These are phyloP conservation scores for Suillus paluster DNA, from an alignment of 768 basidiomycete species.

Conservation along the genomic window DNA sequence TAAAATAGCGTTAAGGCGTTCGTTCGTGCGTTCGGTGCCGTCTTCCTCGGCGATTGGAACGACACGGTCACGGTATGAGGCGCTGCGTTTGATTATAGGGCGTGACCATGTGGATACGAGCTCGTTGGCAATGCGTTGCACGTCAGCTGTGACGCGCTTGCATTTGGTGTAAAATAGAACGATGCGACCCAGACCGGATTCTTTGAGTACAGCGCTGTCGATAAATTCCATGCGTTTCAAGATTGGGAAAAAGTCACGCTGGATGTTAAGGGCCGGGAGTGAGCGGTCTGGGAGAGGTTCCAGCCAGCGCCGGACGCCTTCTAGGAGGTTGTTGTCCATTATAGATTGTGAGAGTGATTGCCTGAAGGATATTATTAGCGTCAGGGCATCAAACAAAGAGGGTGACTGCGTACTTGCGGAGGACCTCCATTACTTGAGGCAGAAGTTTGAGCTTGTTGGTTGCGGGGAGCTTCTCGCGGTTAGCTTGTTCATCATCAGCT, in stretches of 20 bases:
- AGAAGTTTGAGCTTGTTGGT: conserved; percentile 82
- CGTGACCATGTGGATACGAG: conserved; percentile 88
- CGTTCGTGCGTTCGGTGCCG: conserved; percentile 43
- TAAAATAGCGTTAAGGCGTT: conserved; percentile 70
- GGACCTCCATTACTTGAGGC: conserved; percentile 87
- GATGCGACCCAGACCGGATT: conserved; percentile 86
- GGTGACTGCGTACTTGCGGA: conserved; percentile 78
- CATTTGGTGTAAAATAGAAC: conserved; percentile 96
- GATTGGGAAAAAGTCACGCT: conserved; percentile 85
- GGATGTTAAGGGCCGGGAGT: conserved; percentile 94
- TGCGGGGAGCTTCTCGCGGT: conserved; percentile 81
- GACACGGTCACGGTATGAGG: conserved; percentile 77
- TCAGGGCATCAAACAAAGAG: conserved; percentile 5
- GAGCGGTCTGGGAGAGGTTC: conserved; percentile 94
- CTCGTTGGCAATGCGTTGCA: conserved; percentile 79
- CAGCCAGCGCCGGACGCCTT: conserved; percentile 88
- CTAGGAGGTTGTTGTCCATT: conserved; percentile 92
- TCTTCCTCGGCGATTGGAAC: conserved; percentile 60
- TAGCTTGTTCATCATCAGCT: conserved; percentile 80
- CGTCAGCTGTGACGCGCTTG: conserved; percentile 83
- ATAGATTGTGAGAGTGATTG: conserved; percentile 88
- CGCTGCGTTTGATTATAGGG: conserved; percentile 88
- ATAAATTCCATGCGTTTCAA: conserved; percentile 91
- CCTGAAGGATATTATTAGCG: conserved; percentile 44
- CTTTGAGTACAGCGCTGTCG: conserved; percentile 88